Evolutionary conservation across 2,329 filamentous ascomycete species (phyloP).

Genomic region (Thelonectria rubi): DNA sequence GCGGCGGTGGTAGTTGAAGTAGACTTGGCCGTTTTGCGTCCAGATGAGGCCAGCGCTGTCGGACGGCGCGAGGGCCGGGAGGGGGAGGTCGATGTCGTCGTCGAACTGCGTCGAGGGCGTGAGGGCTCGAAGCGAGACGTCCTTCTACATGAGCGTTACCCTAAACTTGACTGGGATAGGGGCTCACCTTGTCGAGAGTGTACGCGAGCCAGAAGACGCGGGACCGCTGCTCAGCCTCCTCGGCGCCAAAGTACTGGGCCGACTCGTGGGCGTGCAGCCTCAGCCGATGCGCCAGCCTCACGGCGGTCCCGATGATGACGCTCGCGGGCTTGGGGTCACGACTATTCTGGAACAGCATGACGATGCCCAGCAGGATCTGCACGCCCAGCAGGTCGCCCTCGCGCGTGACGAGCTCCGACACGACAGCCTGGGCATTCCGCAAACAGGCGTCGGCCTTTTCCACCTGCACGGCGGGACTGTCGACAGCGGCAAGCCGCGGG

Average conservation of each 20-base stretch:
- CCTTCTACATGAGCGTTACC: conserved; percentile 31
- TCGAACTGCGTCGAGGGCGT: conserved; percentile 52
- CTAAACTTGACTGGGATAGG: rapidly evolving
- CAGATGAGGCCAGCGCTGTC: conserved; percentile 49
- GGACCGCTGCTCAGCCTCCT: conserved; percentile 47
- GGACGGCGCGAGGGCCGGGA: conserved; percentile 43
- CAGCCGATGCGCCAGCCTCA: conserved; percentile 50
- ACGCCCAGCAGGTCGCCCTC: conserved; percentile 51
- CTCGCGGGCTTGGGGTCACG: conserved; percentile 50
- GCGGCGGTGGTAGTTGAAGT: conserved; percentile 52
- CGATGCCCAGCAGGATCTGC: conserved; percentile 51
- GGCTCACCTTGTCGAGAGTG: conserved; percentile 50
- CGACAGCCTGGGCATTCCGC: conserved; percentile 50
- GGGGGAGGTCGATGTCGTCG: conserved; percentile 52
- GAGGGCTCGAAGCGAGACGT: conserved; percentile 48
- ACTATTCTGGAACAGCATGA: conserved; percentile 50
- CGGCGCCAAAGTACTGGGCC: conserved; percentile 36
- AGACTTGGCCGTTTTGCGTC: conserved; percentile 45
- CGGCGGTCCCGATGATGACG: conserved; percentile 51
- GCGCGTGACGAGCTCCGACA: conserved; percentile 50
- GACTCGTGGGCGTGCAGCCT: conserved; percentile 46
- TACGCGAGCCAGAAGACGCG: conserved; percentile 55
- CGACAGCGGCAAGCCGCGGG: conserved; percentile 31
- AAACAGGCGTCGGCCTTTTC: conserved; percentile 45
- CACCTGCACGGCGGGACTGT: conserved; percentile 28